phyloP scores from a whole-genome alignment of 1,139 yeast genomes.

The Suhomyces taliae region DNA sequence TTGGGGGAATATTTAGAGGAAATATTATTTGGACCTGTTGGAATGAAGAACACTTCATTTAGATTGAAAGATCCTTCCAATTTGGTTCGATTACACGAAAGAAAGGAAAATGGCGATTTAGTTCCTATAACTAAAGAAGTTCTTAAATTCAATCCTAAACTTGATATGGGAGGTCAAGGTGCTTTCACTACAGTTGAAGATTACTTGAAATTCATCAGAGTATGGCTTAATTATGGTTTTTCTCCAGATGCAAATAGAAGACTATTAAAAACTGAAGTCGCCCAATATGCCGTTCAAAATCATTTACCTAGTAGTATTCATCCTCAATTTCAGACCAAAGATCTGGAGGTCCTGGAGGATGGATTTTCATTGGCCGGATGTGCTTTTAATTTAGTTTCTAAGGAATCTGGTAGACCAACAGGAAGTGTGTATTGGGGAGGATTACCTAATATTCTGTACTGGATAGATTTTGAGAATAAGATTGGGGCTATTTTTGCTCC shows the following conservation, averaged over 20 bases:
- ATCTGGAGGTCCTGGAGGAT: not conserved
- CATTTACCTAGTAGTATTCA: slow-evolving; percentile 24
- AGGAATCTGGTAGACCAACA: slow-evolving; percentile 38
- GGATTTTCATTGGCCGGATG: slow-evolving; percentile 12
- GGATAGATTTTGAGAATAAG: slow-evolving; percentile 44
- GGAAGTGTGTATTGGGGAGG: slow-evolving; percentile 47
- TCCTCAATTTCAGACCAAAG: not conserved
- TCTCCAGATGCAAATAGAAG: slow-evolving; percentile 38
- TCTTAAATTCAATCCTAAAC: not conserved
- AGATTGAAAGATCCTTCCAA: too few species aligned
- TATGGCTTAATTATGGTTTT: slow-evolving; percentile 46
- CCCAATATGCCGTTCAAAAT: slow-evolving; percentile 31
- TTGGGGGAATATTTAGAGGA: slow-evolving; percentile 43
- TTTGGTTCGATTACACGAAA: too few species aligned
- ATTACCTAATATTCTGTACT: slow-evolving; percentile 43
- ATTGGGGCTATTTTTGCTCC: slow-evolving; percentile 45
- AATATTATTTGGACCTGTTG: slow-evolving; percentile 46
- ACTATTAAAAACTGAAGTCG: slow-evolving; percentile 30
- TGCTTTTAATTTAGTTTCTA: slow-evolving; percentile 8
- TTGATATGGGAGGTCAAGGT: slow-evolving; percentile 53
- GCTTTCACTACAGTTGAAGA: slow-evolving; percentile 44
- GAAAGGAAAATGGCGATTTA: too few species aligned
- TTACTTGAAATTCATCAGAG: slow-evolving; percentile 42
- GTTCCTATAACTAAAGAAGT: too few species aligned
- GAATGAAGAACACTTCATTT: slow-evolving; percentile 41